Percentiles rank a stretch among this genome's conserved stretches.
phyloP scores from a whole-genome alignment of 2,329 filamentous ascomycete species.

The Periconia digitata region DNA sequence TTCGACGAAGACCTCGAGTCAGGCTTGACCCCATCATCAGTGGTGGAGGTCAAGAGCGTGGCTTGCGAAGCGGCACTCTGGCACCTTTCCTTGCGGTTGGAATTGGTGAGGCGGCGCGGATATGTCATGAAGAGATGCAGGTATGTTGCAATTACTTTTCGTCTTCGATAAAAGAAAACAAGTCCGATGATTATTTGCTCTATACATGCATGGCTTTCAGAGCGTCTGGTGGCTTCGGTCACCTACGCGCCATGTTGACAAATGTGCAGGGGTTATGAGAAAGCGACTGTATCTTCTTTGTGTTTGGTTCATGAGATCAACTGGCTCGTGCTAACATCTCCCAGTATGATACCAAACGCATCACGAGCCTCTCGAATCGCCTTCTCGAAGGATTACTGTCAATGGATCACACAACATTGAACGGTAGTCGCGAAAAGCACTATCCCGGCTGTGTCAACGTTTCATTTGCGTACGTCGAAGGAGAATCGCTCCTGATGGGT shows the following conservation, averaged over 20 bases:
- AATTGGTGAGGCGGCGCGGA: slow-evolving; percentile 92
- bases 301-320: not conserved
- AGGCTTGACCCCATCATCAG: slow-evolving; percentile 95
- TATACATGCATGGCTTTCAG: slow-evolving; percentile 88
- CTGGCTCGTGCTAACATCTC: slow-evolving; percentile 12
- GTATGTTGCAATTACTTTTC: slow-evolving; percentile 60
- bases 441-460: slow-evolving; percentile 98
- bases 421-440: slow-evolving; percentile 79
- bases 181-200: slow-evolving; percentile 75
- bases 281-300: not conserved
- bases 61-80: slow-evolving; percentile 89
- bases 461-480: slow-evolving; percentile 97
- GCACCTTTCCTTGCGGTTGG: slow-evolving; percentile 87
- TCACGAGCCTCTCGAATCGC: slow-evolving; percentile 79
- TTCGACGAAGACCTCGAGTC: slow-evolving; percentile 87
- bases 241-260: slow-evolving; percentile 50
- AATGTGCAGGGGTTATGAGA: slow-evolving; percentile 69
- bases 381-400: slow-evolving; percentile 79
- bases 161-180: slow-evolving; percentile 14
- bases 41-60: slow-evolving; percentile 94
- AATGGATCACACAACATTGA: slow-evolving; percentile 90
- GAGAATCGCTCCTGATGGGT: slow-evolving; percentile 96
- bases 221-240: slow-evolving; percentile 47
- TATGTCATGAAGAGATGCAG: slow-evolving; percentile 85
- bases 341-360: slow-evolving; percentile 88